Conservation (phyloP, 2,329 filamentous ascomycete species). For the Xylaria digitata region DNA sequence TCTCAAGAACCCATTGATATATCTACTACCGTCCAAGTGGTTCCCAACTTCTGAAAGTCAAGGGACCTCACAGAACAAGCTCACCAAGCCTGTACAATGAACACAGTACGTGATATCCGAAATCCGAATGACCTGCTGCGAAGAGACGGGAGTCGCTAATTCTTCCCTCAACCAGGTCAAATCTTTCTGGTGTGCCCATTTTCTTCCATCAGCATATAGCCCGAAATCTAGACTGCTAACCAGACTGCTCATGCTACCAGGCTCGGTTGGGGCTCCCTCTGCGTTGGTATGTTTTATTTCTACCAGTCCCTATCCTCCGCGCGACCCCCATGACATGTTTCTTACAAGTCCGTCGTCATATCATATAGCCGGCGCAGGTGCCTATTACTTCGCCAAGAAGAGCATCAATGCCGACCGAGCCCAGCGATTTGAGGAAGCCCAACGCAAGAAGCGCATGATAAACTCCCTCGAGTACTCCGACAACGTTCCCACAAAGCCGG, state of each 20-base stretch:
- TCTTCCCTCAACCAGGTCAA: conserved; percentile 59
- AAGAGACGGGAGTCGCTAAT: conserved; percentile 36
- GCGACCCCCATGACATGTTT: neutral
- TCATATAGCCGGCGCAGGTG: conserved; percentile 79
- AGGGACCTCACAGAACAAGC: neutral
- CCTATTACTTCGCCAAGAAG: conserved; percentile 96
- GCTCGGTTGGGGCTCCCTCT: conserved; percentile 92
- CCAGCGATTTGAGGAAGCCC: conserved; percentile 74
- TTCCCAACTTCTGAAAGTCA: neutral
- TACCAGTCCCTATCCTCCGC: neutral
- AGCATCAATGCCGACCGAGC: conserved; percentile 92
- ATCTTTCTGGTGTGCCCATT: conserved; percentile 70
- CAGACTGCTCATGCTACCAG: conserved; percentile 57
- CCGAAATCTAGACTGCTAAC: conserved; percentile 16
- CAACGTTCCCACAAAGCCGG: conserved; percentile 53
- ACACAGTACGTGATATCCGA: conserved; percentile 36
- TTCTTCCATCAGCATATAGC: conserved; percentile 8
- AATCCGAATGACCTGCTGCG: neutral
- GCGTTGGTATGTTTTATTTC: conserved; percentile 71
- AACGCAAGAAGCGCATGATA: conserved; percentile 70
- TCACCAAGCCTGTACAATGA: conserved; percentile 27
- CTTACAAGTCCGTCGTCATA: conserved; percentile 16
- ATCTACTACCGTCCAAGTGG: too few relatives aligned
- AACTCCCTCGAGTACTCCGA: conserved; percentile 64
- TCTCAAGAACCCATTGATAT: neutral